phyloP scores from a whole-genome alignment of 345 rosid species.

The Rubroshorea leprosula region DNA sequence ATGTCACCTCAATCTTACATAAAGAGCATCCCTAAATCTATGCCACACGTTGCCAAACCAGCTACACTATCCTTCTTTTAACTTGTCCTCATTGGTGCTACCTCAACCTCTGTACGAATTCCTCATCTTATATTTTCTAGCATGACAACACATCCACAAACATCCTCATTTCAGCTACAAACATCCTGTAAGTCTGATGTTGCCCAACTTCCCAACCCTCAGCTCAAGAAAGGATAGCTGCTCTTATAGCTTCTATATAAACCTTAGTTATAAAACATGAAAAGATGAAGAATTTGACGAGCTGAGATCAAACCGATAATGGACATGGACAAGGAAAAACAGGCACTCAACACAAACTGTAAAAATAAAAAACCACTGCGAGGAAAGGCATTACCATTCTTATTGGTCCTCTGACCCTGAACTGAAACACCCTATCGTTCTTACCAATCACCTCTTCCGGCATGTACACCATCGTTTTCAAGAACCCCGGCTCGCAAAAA shows the following conservation, averaged over 20 bases:
- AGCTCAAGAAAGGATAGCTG: neutral
- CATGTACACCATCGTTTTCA: constrained; percentile 70
- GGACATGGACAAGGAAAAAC: neutral
- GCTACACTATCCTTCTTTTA: too few species aligned
- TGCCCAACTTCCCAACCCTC: too few species aligned
- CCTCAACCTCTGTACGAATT: too few species aligned
- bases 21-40: too few species aligned
- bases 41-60: too few species aligned
- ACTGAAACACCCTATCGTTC: constrained; percentile 77
- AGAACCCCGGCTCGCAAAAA: constrained; percentile 70
- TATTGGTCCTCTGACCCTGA: constrained; percentile 71
- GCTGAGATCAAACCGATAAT: neutral
- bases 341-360: neutral
- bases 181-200: too few species aligned
- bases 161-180: too few species aligned
- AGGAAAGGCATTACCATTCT: constrained; percentile 75
- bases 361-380: constrained; percentile 44
- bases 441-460: constrained; percentile 63
- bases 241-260: neutral
- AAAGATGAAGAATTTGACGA: neutral
- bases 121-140: too few species aligned
- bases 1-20: too few species aligned
- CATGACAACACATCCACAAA: too few species aligned
- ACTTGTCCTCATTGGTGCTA: too few species aligned
- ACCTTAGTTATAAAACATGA: neutral